Evolutionary conservation across 2,329 filamentous ascomycete genomes (phyloP), one percentile per base, ranked within the genome.

Genomic region (Fusarium pininemorale): DNA sequence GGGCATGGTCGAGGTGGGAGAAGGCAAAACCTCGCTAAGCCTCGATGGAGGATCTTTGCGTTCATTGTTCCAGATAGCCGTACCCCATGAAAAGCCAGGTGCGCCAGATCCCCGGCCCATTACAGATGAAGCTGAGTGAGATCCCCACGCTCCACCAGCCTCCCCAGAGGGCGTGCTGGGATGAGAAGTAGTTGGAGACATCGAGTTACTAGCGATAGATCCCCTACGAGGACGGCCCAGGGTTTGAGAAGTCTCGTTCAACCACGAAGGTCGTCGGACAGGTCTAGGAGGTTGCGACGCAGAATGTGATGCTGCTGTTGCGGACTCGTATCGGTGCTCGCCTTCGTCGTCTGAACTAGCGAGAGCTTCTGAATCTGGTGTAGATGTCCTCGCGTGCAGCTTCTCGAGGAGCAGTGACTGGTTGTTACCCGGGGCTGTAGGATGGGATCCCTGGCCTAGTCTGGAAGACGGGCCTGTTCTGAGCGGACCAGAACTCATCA

Each of bases 321-420:
- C 83, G 78, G 80, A 82, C 65, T 88, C 89, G 75, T 89, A 87
- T 75, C 89, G 87, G 80, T 90, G 87, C 69, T 98, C 93, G 65
- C 86, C 88, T 82, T 99, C 96, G 81, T 98, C 96, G 82, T 98
- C 96, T 18, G 95, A 98, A 75, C 96, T 98, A 59, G 93, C 95
- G 68, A 98, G 86, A 58, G 94, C 96, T 81, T 98, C 96, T 7
- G 95, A 98, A 80, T 98, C 96, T 28, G 96, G 96, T 3, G 96
- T 98, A 13, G 94, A 95, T 61, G 93, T 93, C 77, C 95, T 90
- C 63, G 91, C 88, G 78, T 93, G 93, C 56, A 92, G 87, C 81
- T 95, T 96, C 57, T 96, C 94, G 39, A 94, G 87, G 54, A 94
- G 84, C 44, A 92, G 85, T 44, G 90, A 90, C 67, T 92, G 90